Evolutionary conservation across 768 basidiomycete species (phyloP), one percentile per base, ranked within the genome.

Genomic region (Erythrobasidium yunnanense): DNA sequence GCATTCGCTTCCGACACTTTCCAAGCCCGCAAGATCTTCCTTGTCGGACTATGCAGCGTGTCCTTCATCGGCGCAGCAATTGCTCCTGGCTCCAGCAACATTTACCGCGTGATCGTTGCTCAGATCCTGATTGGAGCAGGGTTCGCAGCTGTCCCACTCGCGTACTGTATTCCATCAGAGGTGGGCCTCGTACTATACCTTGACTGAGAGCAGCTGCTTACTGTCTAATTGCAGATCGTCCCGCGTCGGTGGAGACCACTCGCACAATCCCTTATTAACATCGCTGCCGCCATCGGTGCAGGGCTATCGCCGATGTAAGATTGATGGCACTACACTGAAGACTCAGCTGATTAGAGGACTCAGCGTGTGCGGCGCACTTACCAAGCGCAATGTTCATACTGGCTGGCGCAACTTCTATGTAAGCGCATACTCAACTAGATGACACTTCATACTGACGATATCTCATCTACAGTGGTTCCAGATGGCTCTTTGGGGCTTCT

Each of bases 321-420:
- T 32, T 22, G 52, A 4, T 54, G 29, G 52, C 4, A 18, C 20
- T 20, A 27, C 4, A 4, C 6, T 4, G n/a, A 30, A 13, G 6
- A n/a, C 7, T 54, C 5, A 30, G 29, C 22, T 54, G 4, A 30
- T 20, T 33, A 4, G 6, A 54, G 27, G 5, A n/a, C n/a, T 25
- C 54, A 55, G 54, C 15, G 33, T 35, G 4, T 32, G 15, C 11
- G 54, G 54, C 8, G 27, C 54, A 17, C 42, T 55, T 23, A 55
- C 54, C 4, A 22, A 32, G 18, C 34, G 42, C 6, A 27, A 20
- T 5, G 33, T 38, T 4, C 23, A 7, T 4, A 55, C 27, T 33
- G 54, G 54, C 8, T 55, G 42, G 18, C 34, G 42, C 23, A 55
- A 55, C 54, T 55, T 55, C 54, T 55, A 55, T 23, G 54, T 55